These are phyloP conservation scores for Orobanche coerulescens DNA, from an alignment of 257 asterid genomes.

Conservation along the genomic window DNA sequence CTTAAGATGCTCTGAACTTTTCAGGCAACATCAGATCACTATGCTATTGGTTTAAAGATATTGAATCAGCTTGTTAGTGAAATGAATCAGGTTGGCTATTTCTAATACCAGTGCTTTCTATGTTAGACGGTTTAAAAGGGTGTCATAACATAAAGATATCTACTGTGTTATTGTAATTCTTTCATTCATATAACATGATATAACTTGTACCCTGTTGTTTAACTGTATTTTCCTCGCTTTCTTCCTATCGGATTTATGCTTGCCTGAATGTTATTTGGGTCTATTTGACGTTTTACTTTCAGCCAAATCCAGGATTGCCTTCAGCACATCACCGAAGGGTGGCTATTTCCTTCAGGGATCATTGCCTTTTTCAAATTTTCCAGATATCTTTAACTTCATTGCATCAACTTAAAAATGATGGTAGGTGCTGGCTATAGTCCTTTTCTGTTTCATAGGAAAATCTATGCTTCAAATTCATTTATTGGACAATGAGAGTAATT, in stretches of 20 bases:
- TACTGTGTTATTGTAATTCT: neutral
- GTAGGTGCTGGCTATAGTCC: constrained; percentile 31
- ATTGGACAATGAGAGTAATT: constrained; percentile 15
- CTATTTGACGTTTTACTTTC: constrained; percentile 26
- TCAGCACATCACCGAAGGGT: constrained; percentile 96
- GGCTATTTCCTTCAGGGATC: constrained; percentile 86
- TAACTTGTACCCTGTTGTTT: constrained; percentile 7
- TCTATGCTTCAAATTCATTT: neutral
- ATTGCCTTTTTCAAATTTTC: constrained; percentile 80
- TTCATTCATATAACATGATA: constrained; percentile 7
- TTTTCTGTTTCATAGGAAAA: constrained; percentile 7
- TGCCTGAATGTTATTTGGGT: constrained; percentile 24
- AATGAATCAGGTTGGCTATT: constrained; percentile 81
- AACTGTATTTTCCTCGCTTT: neutral
- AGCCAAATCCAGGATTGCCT: constrained; percentile 90
- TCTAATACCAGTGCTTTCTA: constrained; percentile 16
- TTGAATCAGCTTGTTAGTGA: constrained; percentile 91
- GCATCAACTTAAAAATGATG: constrained; percentile 81
- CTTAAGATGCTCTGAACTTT: constrained; percentile 28
- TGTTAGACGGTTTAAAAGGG: constrained; percentile 12
- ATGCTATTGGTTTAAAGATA: constrained; percentile 87
- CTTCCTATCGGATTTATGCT: constrained; percentile 12
- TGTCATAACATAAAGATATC: constrained; percentile 4
- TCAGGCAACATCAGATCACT: constrained; percentile 88
- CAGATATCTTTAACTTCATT: constrained; percentile 87